Base-by-base conservation (phyloP, 2,329 filamentous ascomycete genomes). In the Alternaria alternata region DNA sequence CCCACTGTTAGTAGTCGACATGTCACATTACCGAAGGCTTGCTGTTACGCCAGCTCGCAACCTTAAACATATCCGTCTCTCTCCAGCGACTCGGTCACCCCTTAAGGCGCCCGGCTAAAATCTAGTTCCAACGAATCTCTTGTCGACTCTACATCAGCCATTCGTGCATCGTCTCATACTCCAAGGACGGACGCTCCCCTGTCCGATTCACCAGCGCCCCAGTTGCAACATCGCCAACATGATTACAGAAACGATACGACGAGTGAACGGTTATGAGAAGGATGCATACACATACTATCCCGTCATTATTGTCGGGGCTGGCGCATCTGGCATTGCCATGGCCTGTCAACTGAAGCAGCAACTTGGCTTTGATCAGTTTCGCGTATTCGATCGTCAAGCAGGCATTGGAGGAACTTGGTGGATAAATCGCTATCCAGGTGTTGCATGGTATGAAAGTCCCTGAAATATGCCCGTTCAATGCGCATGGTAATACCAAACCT, bases 401-500 rank as follows among this genome's bases (percentile, higher is more conserved):
- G 82, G 83, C 3, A 80, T 89, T 43, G 88, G 88, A 32, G 88
- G 88, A 7, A 89, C 88, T 1, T 91, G 88, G 88, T 83, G 82
- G 75, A 83, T 83, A 44, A 90, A 89, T 71, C 79, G 82, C 32
- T 90, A 90, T 73, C 88, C 77, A 18, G 78, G 79, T 41, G 75
- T 79, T 75, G 67, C 70, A 47, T 74, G 69, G 71, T 75, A 64
- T 36, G 32, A 36, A 36, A 51, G 68, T 70, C 26, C 18, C 28
- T 24, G 5, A 51, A 38, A 22, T 36, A 22, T 12, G 14, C 22
- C 22, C 18, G 5, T 8, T 36, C 24, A 14, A n/a, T 39, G 34
- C 12, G 16, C 30, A 14, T 55, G 41, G 22, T 14, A 30, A 20
- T 12, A 36, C 30, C 46, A 48, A 30, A 18, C 9, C 1, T n/a